Conservation (phyloP, 805 yeast species). For the Osmozyma mogii region DNA sequence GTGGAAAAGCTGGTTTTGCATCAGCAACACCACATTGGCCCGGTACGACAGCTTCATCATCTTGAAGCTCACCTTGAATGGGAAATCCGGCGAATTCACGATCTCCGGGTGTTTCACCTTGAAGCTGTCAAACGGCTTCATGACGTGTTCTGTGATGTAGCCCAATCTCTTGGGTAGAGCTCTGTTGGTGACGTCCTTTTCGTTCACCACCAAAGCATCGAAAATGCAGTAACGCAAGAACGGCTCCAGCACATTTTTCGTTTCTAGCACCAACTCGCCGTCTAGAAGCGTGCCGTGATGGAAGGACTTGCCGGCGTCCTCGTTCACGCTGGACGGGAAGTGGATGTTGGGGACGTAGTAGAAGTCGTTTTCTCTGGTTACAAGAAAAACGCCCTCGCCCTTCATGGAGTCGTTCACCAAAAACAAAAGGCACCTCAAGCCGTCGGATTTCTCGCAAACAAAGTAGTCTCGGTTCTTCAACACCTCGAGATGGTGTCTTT, state of each 20-base stretch:
- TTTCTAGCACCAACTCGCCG: constrained; percentile 84
- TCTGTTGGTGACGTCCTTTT: constrained; percentile 58
- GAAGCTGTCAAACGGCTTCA: constrained; percentile 71
- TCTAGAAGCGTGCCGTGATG: constrained; percentile 89
- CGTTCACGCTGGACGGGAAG: constrained; percentile 53
- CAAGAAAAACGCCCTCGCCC: constrained; percentile 83
- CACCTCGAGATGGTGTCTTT: constrained; percentile 59
- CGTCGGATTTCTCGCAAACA: constrained; percentile 96
- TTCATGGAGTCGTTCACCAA: constrained; percentile 58
- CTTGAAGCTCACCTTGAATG: constrained; percentile 81
- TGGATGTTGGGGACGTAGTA: constrained; percentile 76
- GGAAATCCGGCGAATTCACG: constrained; percentile 55
- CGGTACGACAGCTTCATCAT: constrained; percentile 81
- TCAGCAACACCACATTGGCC: constrained; percentile 64
- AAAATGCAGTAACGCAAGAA: constrained; percentile 72
- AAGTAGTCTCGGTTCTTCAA: constrained; percentile 69
- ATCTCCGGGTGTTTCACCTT: constrained; percentile 65
- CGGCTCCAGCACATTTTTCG: constrained; percentile 47
- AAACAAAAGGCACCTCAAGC: constrained; percentile 74
- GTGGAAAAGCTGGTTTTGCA: constrained; percentile 68
- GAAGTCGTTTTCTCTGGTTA: constrained; percentile 85
- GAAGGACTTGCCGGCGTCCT: constrained; percentile 43
- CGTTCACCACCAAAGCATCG: constrained; percentile 84
- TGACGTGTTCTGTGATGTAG: constrained; percentile 72
- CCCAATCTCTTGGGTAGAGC: constrained; percentile 79